A percentile compares a stretch with the other conserved stretches of the same genome.
phyloP scores from a whole-genome alignment of 192 early-diverging fungal species.

The Gonapodya sp. region DNA sequence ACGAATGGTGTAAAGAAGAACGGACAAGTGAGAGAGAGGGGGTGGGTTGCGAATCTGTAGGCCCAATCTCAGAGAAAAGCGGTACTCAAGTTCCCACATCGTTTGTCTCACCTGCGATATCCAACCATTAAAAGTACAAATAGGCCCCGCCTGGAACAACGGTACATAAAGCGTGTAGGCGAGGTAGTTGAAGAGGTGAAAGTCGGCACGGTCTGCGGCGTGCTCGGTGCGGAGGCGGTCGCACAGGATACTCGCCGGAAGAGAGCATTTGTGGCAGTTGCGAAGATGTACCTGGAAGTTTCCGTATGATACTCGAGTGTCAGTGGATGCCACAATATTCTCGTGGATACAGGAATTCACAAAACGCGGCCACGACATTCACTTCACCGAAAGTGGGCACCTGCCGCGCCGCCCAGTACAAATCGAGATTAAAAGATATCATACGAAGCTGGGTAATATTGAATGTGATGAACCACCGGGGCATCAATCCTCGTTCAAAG shows the following conservation, averaged over 20 bases:
- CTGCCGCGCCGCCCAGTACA: constrained; percentile 55
- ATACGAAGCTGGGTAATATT: constrained; percentile 83
- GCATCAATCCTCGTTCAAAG: constrained; percentile 51
- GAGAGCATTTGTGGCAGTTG: background rate
- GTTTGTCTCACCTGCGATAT: constrained; percentile 53
- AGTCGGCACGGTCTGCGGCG: constrained; percentile 36
- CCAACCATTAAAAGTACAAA: constrained; percentile 91
- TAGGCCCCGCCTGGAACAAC: constrained; percentile 87
- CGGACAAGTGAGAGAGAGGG: constrained; percentile 1
- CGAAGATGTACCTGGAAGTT: background rate
- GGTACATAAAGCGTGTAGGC: constrained; percentile 81
- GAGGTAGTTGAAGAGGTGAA: constrained; percentile 68
- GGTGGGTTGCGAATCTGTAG: background rate
- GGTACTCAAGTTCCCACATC: background rate
- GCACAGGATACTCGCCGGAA: background rate
- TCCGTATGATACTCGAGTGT: background rate
- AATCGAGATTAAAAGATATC: constrained; percentile 90
- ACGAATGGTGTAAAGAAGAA: constrained; percentile 55
- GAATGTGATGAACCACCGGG: constrained; percentile 81
- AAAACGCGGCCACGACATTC: background rate
- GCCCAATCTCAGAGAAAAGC: background rate
- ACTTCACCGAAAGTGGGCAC: background rate
- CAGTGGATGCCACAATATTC: too few species aligned
- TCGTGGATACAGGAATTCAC: background rate
- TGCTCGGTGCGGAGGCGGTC: constrained; percentile 5